These are phyloP conservation scores for Sugiyamaella lignohabitans DNA, from an alignment of 805 yeast genomes.

Conservation along the genomic window DNA sequence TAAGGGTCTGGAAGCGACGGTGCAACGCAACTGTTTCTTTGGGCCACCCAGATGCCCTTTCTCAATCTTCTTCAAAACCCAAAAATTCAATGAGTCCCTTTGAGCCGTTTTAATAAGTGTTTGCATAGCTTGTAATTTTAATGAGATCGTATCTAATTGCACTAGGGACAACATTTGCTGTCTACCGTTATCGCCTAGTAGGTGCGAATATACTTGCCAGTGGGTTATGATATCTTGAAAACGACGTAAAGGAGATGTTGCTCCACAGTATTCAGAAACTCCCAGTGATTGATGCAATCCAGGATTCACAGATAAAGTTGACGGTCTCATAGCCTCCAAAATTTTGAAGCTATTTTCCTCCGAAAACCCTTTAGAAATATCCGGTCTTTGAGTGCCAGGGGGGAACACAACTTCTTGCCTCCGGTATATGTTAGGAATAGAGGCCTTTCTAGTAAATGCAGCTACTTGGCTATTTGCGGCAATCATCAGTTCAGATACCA, in stretches of 20 bases:
- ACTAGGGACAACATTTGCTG: constrained; percentile 2
- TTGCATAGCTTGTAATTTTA: constrained; percentile 9
- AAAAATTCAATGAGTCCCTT: constrained; percentile 11
- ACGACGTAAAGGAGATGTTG: constrained; percentile 86
- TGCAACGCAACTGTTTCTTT: too few species aligned
- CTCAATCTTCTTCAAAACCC: constrained; percentile 17
- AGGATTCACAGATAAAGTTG: constrained; percentile 44
- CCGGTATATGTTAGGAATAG: constrained; percentile 28
- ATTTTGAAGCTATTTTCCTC: constrained; percentile 32
- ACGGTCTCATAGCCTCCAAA: constrained; percentile 44
- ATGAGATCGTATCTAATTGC: not conserved
- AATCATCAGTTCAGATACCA: constrained; percentile 84
- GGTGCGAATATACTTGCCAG: constrained; percentile 54
- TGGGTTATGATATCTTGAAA: constrained; percentile 76
- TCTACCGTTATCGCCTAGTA: constrained; percentile 29
- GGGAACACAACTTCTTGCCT: constrained; percentile 23
- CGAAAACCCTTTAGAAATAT: constrained; percentile 3
- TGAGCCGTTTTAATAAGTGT: constrained; percentile 12
- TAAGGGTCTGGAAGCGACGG: not conserved
- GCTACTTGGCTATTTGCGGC: constrained; percentile 52
- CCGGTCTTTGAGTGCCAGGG: constrained; percentile 18
- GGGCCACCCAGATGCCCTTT: too few species aligned
- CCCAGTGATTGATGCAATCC: constrained; percentile 58
- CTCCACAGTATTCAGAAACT: constrained; percentile 54
- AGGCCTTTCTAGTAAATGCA: constrained; percentile 16